phyloP scores from a whole-genome alignment of 2,329 filamentous ascomycete genomes.

The Xylariomycetidae sp. region DNA sequence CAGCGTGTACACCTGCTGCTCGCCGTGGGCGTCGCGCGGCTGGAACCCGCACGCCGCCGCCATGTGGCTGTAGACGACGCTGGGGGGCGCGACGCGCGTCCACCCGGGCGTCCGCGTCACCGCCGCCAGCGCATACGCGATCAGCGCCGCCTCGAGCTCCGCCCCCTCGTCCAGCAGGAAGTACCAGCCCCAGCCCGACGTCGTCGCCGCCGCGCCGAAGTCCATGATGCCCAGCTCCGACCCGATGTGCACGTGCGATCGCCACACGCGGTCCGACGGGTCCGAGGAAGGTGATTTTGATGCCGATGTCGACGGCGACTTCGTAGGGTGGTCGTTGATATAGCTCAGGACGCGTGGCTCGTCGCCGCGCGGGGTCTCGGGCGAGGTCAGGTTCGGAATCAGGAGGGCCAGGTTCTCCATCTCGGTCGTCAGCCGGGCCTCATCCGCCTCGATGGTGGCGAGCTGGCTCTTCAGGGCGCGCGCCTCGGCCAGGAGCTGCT shows the following conservation, averaged over 20 bases:
- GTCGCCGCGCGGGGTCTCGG: slow-evolving; percentile 66
- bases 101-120: slow-evolving; percentile 63
- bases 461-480: slow-evolving; percentile 61
- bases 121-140: slow-evolving; percentile 77
- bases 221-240: slow-evolving; percentile 84
- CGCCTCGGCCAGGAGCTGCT: slow-evolving; percentile 58
- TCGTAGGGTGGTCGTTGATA: slow-evolving; percentile 67
- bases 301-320: slow-evolving; percentile 18
- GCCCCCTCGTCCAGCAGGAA: slow-evolving; percentile 89
- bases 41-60: slow-evolving; percentile 90
- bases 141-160: slow-evolving; percentile 87
- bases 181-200: slow-evolving; percentile 97
- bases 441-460: slow-evolving; percentile 53
- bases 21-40: slow-evolving; percentile 82
- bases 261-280: slow-evolving; percentile 47
- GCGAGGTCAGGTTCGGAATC: slow-evolving; percentile 81
- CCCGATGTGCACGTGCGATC: slow-evolving; percentile 84
- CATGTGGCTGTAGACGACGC: slow-evolving; percentile 87
- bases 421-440: slow-evolving; percentile 55
- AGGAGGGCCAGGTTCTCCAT: slow-evolving; percentile 72
- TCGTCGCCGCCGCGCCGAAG: slow-evolving; percentile 74
- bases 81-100: slow-evolving; percentile 78
- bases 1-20: slow-evolving; percentile 86
- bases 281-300: too few species aligned
- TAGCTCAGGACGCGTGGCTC: slow-evolving; percentile 65